phyloP scores from a whole-genome alignment of 2,329 filamentous ascomycete genomes.

The Drechslerella coelobrocha region DNA sequence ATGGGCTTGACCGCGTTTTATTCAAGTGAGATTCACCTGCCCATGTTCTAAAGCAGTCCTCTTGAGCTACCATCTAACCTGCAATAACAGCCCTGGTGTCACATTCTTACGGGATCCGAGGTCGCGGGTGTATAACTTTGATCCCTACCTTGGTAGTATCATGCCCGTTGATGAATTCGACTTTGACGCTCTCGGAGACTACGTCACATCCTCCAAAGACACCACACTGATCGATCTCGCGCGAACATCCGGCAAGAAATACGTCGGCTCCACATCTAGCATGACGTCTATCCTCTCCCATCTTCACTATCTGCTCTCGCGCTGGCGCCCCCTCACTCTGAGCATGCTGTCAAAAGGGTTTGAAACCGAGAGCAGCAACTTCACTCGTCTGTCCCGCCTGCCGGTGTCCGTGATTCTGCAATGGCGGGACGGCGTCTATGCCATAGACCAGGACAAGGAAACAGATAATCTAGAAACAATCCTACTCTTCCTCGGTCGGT shows the following conservation, averaged over 20 bases:
- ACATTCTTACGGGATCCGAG: conserved; percentile 89
- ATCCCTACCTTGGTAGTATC: conserved; percentile 88
- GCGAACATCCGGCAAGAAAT: conserved; percentile 72
- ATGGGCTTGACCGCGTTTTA: conserved; percentile 84
- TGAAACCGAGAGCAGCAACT: conserved; percentile 66
- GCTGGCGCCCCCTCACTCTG: conserved; percentile 76
- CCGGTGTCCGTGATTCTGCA: conserved; percentile 83
- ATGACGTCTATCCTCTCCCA: conserved; percentile 88
- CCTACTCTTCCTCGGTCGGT: conserved; percentile 89
- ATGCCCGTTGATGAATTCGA: conserved; percentile 95
- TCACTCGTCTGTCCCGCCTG: conserved; percentile 74
- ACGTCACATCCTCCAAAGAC: conserved; percentile 91
- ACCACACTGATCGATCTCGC: conserved; percentile 73
- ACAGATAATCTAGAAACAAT: conserved; percentile 79
- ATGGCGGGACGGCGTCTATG: conserved; percentile 79
- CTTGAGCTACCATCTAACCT: neutral
- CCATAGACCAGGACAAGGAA: conserved; percentile 94
- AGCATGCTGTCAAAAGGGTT: conserved; percentile 73
- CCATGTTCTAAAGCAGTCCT: neutral
- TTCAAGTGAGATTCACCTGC: conserved; percentile 71
- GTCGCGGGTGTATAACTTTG: conserved; percentile 92
- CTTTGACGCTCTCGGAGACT: conserved; percentile 82
- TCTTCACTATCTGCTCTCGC: conserved; percentile 89
- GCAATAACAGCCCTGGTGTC: conserved; percentile 69
- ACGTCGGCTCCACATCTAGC: conserved; percentile 93